A percentile compares a stretch with the other conserved stretches of the same genome.
Conservation (phyloP, 208 protist genomes). For the Trypanosoma avium region DNA sequence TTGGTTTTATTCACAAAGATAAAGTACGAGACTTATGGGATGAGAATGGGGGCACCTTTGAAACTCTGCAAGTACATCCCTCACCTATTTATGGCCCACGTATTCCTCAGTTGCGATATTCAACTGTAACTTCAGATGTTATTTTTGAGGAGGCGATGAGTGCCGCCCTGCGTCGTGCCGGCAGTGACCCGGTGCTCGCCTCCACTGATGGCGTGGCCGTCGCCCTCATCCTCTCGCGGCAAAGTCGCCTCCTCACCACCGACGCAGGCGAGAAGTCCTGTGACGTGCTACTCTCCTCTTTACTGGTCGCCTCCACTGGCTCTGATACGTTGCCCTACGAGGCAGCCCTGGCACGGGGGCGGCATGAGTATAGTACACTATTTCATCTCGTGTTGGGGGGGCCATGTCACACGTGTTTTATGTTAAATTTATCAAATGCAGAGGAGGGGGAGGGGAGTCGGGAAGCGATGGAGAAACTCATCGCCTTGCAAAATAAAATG, state of each 20-base stretch:
- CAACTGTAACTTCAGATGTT: constrained; percentile 34
- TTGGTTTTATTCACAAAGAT: constrained; percentile 72
- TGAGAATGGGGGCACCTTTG: constrained; percentile 37
- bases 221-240: constrained; percentile 57
- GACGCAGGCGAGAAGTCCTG: constrained; percentile 33
- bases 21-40: constrained; percentile 66
- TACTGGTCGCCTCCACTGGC: constrained; percentile 56
- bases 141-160: constrained; percentile 61
- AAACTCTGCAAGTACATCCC: constrained; percentile 54
- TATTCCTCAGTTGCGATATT: constrained; percentile 58
- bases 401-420: constrained; percentile 67
- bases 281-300: constrained; percentile 73
- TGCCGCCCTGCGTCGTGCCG: constrained; percentile 38
- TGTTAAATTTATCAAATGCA: constrained; percentile 48
- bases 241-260: constrained; percentile 41
- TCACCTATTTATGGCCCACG: constrained; percentile 81
- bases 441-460: constrained; percentile 2
- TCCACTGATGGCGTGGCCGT: constrained; percentile 47
- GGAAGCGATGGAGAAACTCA: constrained; percentile 30
- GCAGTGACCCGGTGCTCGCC: constrained; percentile 42
- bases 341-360: constrained; percentile 36
- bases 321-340: constrained; percentile 56
- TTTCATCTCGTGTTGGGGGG: constrained; percentile 76
- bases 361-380: constrained; percentile 55
- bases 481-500: constrained; percentile 53